These are phyloP conservation scores for Podospora fimiseda DNA, from an alignment of 495 filamentous ascomycete genomes.

Conservation along the genomic window DNA sequence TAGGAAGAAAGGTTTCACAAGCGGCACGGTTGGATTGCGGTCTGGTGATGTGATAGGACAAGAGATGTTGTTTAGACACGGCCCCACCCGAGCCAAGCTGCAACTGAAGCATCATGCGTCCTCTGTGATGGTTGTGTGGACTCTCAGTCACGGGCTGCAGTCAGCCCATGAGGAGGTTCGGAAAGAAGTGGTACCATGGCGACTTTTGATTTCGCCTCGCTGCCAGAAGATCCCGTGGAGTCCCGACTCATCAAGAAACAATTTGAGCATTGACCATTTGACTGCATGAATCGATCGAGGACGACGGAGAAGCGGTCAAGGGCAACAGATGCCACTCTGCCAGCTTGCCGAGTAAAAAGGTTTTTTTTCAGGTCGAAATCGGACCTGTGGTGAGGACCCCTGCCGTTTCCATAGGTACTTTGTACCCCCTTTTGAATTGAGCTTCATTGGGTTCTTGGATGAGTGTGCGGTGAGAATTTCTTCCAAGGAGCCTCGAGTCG, in stretches of 20 bases:
- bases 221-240: not conserved
- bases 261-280: not conserved
- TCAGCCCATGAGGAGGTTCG: not conserved
- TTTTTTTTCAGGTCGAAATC: not conserved
- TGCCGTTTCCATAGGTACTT: not conserved
- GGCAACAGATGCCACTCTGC: not conserved
- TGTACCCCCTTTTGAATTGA: not conserved
- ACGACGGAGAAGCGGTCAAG: not conserved
- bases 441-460: not conserved
- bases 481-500: not conserved
- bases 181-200: not conserved
- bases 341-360: not conserved
- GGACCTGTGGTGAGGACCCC: not conserved
- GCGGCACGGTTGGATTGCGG: not conserved
- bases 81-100: constrained; percentile 18
- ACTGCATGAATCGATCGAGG: not conserved
- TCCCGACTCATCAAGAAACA: not conserved
- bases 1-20: not conserved
- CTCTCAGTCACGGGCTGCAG: not conserved
- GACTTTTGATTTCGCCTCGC: not conserved
- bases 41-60: not conserved
- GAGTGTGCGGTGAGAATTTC: not conserved
- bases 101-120: constrained; percentile 22
- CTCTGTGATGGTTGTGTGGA: constrained; percentile 14
- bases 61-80: constrained; percentile 5